These are phyloP conservation scores for Detonula confervacea DNA, from an alignment of 352 stramenopile species.

Conservation along the genomic window DNA sequence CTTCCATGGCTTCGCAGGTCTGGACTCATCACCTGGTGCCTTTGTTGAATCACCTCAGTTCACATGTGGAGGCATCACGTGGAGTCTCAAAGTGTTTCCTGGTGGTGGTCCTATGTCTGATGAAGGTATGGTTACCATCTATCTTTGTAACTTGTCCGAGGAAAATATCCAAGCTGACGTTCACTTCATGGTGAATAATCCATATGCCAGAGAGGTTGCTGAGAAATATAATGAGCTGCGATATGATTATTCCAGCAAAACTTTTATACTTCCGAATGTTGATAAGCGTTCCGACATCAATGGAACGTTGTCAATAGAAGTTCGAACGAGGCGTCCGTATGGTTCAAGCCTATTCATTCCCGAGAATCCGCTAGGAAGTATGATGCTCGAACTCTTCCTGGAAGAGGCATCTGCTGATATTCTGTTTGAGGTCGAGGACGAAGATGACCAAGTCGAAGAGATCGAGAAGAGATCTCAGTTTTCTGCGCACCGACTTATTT, in stretches of 20 bases:
- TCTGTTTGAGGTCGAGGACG: conserved; percentile 23
- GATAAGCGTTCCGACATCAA: not conserved
- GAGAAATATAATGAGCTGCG: no score
- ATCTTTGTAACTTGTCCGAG: not conserved
- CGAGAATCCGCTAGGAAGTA: conserved; percentile 1
- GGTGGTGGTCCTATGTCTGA: not conserved
- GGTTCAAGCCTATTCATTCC: conserved; percentile 15
- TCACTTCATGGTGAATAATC: not conserved
- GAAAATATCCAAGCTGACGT: not conserved
- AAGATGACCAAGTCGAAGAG: no score
- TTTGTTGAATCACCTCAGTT: not conserved
- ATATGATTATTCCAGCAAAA: not conserved
- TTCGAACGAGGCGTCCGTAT: not conserved
- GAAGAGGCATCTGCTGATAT: conserved; percentile 29
- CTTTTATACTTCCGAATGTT: not conserved
- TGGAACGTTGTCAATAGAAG: conserved; percentile 2
- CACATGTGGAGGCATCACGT: conserved; percentile 12
- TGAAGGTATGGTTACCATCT: conserved; percentile 1
- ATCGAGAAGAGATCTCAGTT: no score
- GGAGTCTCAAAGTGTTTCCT: not conserved
- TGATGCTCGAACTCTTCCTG: conserved; percentile 22
- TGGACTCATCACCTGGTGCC: not conserved
- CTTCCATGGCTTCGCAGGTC: not conserved
- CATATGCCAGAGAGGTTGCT: not conserved
- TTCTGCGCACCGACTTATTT: conserved; percentile 35